phyloP scores from a whole-genome alignment of 176 grass and related monocot species.

The sorghum (Sorghum bicolor) region DNA sequence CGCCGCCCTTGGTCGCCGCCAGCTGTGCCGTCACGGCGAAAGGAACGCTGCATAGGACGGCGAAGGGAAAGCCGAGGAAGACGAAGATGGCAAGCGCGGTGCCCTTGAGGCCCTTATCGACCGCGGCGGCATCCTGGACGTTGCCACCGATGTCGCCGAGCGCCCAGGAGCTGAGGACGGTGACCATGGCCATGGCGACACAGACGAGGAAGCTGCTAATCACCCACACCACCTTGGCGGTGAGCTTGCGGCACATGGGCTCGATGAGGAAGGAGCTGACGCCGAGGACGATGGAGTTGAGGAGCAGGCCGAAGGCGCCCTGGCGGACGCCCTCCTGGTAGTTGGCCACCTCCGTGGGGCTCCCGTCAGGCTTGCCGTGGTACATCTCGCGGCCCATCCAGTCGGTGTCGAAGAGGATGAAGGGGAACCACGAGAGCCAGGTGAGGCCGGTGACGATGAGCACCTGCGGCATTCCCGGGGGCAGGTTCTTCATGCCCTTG shows the following conservation, averaged over 20 bases:
- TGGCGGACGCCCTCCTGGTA: slow-evolving; percentile 66
- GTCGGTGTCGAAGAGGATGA: slow-evolving; percentile 94
- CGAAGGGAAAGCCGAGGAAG: slow-evolving; percentile 71
- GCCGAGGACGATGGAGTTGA: slow-evolving; percentile 76
- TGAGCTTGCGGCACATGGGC: slow-evolving; percentile 67
- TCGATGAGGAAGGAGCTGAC: slow-evolving; percentile 65
- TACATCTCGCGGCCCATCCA: slow-evolving; percentile 97
- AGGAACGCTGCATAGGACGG: slow-evolving; percentile 73
- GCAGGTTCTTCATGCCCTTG: slow-evolving; percentile 63
- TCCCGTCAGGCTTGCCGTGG: slow-evolving; percentile 62
- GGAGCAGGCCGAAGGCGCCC: slow-evolving; percentile 71
- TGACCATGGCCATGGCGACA: slow-evolving; percentile 45
- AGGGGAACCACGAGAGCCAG: slow-evolving; percentile 88
- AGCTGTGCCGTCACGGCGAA: slow-evolving; percentile 79
- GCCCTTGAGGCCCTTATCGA: slow-evolving; percentile 37
- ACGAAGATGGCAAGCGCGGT: slow-evolving; percentile 55
- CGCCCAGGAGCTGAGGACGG: slow-evolving; percentile 65
- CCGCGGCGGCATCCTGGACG: slow-evolving; percentile 45
- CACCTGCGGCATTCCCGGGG: slow-evolving; percentile 62
- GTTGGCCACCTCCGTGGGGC: slow-evolving; percentile 13
- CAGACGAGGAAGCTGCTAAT: slow-evolving; percentile 57
- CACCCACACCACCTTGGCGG: slow-evolving; percentile 54
- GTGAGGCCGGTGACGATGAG: slow-evolving; percentile 75
- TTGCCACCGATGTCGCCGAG: slow-evolving; percentile 42
- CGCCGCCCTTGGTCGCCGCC: slow-evolving; percentile 45